phyloP scores from a whole-genome alignment of 306 rosid species.

The Inga leiocalycina region DNA sequence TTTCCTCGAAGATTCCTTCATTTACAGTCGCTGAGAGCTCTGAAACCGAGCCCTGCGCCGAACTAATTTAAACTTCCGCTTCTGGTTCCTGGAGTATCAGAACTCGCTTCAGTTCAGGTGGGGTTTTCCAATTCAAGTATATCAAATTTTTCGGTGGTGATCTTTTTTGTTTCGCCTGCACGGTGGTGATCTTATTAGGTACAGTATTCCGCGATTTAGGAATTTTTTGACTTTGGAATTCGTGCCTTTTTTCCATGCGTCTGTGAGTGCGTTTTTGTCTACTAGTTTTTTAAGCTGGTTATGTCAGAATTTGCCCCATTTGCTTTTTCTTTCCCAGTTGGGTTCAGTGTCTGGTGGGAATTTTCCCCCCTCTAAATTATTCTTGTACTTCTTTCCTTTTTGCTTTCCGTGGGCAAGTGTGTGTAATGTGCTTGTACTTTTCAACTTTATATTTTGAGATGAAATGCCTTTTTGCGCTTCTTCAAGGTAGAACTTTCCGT shows the following conservation, averaged over 20 bases:
- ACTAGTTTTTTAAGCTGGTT: background rate
- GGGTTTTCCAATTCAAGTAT: slow-evolving; percentile 10
- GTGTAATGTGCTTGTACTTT: slow-evolving; percentile 35
- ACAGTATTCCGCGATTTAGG: background rate
- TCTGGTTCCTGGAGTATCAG: slow-evolving; percentile 25
- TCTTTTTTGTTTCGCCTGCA: background rate
- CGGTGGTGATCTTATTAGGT: background rate
- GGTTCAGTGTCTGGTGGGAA: slow-evolving; percentile 14
- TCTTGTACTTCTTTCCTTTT: slow-evolving; percentile 16
- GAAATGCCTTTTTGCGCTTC: slow-evolving; percentile 33
- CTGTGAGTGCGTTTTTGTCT: background rate
- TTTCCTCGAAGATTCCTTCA: slow-evolving; percentile 27
- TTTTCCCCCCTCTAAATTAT: background rate
- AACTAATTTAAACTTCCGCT: background rate
- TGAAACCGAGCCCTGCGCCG: slow-evolving; percentile 24
- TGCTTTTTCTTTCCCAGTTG: slow-evolving; percentile 11
- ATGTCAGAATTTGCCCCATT: slow-evolving; percentile 19
- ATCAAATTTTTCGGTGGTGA: slow-evolving; percentile 1
- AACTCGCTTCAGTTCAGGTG: slow-evolving; percentile 21
- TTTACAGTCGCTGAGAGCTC: slow-evolving; percentile 5
- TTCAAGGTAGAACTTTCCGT: slow-evolving; percentile 20
- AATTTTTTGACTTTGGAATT: background rate
- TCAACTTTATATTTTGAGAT: slow-evolving; percentile 20
- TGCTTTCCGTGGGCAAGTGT: slow-evolving; percentile 16
- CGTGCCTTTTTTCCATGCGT: background rate